phyloP scores from a whole-genome alignment of 495 filamentous ascomycete genomes.

The Xylaria acuta region DNA sequence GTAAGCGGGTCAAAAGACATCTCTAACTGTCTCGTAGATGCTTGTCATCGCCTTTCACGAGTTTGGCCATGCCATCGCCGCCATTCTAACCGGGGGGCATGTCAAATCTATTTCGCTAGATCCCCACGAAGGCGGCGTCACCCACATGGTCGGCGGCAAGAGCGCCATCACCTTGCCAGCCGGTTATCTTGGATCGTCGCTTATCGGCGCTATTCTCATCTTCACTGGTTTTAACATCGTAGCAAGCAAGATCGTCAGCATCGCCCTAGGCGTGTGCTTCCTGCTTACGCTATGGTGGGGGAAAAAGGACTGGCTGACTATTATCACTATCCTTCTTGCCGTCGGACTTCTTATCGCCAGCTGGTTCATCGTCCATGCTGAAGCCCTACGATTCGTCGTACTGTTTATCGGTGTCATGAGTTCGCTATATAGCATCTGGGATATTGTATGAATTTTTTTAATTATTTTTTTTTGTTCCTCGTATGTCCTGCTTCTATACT shows the following conservation, averaged over 20 bases:
- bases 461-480: too few relatives aligned
- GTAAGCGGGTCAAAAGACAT: background rate
- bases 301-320: constrained; percentile 76
- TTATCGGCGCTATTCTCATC: constrained; percentile 79
- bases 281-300: constrained; percentile 82
- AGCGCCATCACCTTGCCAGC: constrained; percentile 76
- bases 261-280: constrained; percentile 75
- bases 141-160: constrained; percentile 78
- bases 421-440: constrained; percentile 79
- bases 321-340: constrained; percentile 69
- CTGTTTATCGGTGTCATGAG: constrained; percentile 85
- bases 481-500: background rate
- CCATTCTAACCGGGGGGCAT: constrained; percentile 71
- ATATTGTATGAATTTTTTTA: constrained; percentile 68
- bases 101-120: constrained; percentile 75
- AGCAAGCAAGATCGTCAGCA: constrained; percentile 76
- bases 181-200: constrained; percentile 75
- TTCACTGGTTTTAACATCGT: constrained; percentile 84
- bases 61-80: constrained; percentile 77
- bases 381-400: constrained; percentile 75
- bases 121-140: constrained; percentile 72
- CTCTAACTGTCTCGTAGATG: constrained; percentile 58
- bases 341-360: constrained; percentile 74
- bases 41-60: constrained; percentile 86
- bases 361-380: constrained; percentile 81